Evolutionary conservation across 2,329 filamentous ascomycete genomes (phyloP), one percentile per base, ranked within the genome.

Genomic region (Cadophora gregata): DNA sequence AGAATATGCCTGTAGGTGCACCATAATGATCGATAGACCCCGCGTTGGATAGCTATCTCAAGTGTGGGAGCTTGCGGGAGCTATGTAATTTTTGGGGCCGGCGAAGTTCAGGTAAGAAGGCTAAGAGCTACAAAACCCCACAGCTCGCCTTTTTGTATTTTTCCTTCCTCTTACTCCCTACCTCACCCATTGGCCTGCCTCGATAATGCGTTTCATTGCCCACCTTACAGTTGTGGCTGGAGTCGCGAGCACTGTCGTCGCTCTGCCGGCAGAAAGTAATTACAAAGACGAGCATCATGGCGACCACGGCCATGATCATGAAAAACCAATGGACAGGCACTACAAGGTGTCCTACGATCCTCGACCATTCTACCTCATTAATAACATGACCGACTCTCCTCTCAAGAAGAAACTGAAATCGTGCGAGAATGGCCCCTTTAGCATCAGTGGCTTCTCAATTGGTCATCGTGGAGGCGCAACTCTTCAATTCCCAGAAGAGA

Each of bases 401-500:
- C 62, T 72, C 25, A 72, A 72, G 38, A 48, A 48, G 3, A 70
- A 68, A 31, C 66, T 72, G 8, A 48, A 70, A 60, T 69, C 66
- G 5, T 72, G 71, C 48, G 67, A 65, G 36, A 69, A 72, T 42
- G 64, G 64, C 1, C 63, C 66, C 9, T 67, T 62, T 29, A 36
- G 53, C 2, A 45, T 68, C 47, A 70, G 63, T 14, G 48, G 66
- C 5, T 69, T 65, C 42, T 60, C 62, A 1, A 69, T 72, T 47
- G 71, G 71, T 8, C 71, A 72, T 47, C 66, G 71, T n/a, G 67
- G 67, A 59, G 71, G 69, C 12, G 70, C 62, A 36, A 65, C 67
- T 38, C 67, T 72, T 21, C 61, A 70, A 47, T 72, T 72, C 25
- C 71, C 71, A 0, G 69, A 71, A 51, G 63, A 70, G 33, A 72